Evolutionary conservation across 225 moss, liverwort and hornwort genomes (phyloP), one percentile per base, ranked within the genome.

Genomic region (Rhytidiadelphus loreus): DNA sequence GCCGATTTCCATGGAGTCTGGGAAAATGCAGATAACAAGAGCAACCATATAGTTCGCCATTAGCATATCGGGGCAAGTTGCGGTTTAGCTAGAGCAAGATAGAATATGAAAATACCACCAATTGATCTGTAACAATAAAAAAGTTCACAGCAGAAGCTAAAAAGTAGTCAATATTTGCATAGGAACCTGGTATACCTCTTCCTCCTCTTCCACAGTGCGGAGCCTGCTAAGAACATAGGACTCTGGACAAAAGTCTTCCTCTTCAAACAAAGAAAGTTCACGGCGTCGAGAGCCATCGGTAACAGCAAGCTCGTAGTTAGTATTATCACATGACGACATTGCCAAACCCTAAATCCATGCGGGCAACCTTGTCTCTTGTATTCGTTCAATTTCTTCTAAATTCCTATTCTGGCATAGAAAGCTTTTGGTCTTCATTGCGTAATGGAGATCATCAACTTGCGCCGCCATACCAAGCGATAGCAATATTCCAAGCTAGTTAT

Each of bases 261-360:
- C 90, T 70, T 92, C 94, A 84, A 94, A 94, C 66, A 87, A 70
- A 50, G 80, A 78, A 53, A 92, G 83, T n/a, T 94, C 90, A 39
- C 43, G 81, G 59, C 66, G 56, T 53, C 77, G 88, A 64, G 89
- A 89, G 82, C 85, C 88, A 82, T 86, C 29, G 70, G 22, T 48
- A 46, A 53, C 63, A 86, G 61, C 33, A 65, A 76, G 46, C 55
- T 85, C 84, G 53, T 90, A 41, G 61, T 65, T 79, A 74, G 84
- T 50, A n/a, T 41, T 88, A 78, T 88, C 66, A 88, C 53, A 61
- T 84, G 86, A 78, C 53, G 90, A 90, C 92, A 92, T 93, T 85
- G 87, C 83, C 66, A 91, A 90, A 88, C 65, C 86, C 83, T 82
- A 87, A 85, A 43, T 90, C 88, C 85, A 90, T 89, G 37, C 68